A percentile compares a stretch with the other conserved stretches of the same genome.
phyloP scores from a whole-genome alignment of 2,329 filamentous ascomycete genomes.

The Neopestalotiopsis clavispora region DNA sequence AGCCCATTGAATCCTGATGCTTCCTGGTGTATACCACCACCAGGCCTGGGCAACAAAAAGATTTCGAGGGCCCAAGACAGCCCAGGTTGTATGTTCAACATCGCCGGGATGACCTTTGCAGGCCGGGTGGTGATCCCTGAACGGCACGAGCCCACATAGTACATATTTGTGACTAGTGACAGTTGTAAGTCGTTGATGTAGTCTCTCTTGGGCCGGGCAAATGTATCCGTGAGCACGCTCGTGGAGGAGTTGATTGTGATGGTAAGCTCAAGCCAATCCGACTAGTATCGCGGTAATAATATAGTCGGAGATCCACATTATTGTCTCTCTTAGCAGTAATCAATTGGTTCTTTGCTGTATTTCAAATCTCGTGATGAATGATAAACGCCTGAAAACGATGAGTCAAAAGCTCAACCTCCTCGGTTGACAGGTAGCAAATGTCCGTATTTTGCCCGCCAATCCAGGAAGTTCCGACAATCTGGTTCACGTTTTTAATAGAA shows the following conservation, averaged over 20 bases:
- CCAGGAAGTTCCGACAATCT: conserved; percentile 34
- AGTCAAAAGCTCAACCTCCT: neutral
- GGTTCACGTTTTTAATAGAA: conserved; percentile 33
- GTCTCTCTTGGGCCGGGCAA: neutral
- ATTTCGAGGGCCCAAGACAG: neutral
- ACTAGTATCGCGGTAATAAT: too few species aligned
- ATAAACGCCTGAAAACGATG: too few species aligned
- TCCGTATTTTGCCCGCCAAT: conserved; percentile 16
- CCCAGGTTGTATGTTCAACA: neutral
- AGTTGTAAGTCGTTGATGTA: neutral
- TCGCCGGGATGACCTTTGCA: neutral
- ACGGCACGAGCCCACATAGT: neutral
- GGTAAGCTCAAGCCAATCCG: too few species aligned
- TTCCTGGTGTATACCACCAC: conserved; percentile 11
- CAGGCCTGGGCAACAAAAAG: conserved; percentile 23
- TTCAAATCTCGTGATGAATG: too few species aligned
- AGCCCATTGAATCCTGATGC: neutral
- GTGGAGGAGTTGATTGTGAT: too few species aligned
- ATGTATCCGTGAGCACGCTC: too few species aligned
- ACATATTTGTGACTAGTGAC: neutral
- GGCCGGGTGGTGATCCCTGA: neutral
- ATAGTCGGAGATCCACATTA: too few species aligned
- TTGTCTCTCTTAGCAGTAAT: too few species aligned
- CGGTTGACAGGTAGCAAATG: neutral
- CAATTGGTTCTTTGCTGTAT: too few species aligned